Percentiles rank a stretch among this genome's conserved stretches.
phyloP scores from a whole-genome alignment of 768 basidiomycete genomes.

The Agrocybe praecox region DNA sequence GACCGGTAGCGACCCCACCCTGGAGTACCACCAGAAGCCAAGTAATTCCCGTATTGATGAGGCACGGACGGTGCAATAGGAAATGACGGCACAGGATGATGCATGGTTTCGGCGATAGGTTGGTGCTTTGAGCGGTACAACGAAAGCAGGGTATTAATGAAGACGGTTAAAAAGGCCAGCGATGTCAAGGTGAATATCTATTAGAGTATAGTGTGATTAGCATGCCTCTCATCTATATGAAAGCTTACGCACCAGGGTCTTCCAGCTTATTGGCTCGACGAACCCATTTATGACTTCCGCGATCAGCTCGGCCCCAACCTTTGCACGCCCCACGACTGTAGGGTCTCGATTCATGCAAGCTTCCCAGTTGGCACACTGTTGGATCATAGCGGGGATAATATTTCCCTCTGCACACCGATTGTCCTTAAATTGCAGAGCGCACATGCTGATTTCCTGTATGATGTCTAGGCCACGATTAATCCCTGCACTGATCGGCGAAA shows the following conservation, averaged over 20 bases:
- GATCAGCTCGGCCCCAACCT: conserved; percentile 91
- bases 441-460: conserved; percentile 89
- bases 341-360: conserved; percentile 96
- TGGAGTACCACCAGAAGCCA: conserved; percentile 51
- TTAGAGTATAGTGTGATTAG: conserved; percentile 9
- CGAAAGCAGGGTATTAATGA: conserved; percentile 79
- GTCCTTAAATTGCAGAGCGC: conserved; percentile 76
- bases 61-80: conserved; percentile 41
- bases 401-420: conserved; percentile 74
- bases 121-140: conserved; percentile 73
- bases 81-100: conserved; percentile 39
- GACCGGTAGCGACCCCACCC: conserved; percentile 43
- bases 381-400: conserved; percentile 85
- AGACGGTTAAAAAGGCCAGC: conserved; percentile 73
- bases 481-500: not conserved
- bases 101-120: conserved; percentile 35
- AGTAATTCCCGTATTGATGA: conserved; percentile 48
- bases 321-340: conserved; percentile 83
- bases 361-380: conserved; percentile 89
- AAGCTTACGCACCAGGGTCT: conserved; percentile 73
- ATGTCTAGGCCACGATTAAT: conserved; percentile 56
- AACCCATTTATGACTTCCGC: conserved; percentile 97
- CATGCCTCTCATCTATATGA: conserved; percentile 7
- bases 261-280: conserved; percentile 97
- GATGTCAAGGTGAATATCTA: conserved; percentile 79